phyloP scores from a whole-genome alignment of 2,329 filamentous ascomycete species.

The Ascochyta lentis region DNA sequence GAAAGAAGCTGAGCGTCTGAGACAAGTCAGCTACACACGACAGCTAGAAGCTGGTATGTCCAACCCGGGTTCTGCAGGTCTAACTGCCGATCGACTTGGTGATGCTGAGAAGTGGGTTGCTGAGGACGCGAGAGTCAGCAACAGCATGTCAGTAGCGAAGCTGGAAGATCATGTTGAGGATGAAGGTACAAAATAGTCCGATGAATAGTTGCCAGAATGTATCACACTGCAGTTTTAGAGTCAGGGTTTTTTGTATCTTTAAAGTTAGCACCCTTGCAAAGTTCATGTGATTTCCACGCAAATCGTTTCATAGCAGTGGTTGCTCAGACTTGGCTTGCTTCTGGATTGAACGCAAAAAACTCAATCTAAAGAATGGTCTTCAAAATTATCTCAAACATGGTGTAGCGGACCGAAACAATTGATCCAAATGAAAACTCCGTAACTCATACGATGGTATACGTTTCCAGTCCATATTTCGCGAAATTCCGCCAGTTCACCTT shows the following conservation, averaged over 20 bases:
- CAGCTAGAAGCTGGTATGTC: slow-evolving; percentile 62
- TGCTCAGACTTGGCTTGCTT: no score
- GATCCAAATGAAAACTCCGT: background rate
- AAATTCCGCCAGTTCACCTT: slow-evolving; percentile 1
- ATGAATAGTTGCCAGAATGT: background rate
- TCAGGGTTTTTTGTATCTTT: background rate
- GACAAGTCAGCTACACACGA: slow-evolving; percentile 62
- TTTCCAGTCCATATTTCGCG: background rate
- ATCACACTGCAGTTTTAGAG: background rate
- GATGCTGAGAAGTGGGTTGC: slow-evolving; percentile 35
- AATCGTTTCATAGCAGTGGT: no score
- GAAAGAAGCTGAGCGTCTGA: slow-evolving; percentile 60
- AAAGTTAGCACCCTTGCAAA: no score
- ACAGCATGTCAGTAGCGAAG: background rate
- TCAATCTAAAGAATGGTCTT: background rate
- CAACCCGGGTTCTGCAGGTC: slow-evolving; percentile 48
- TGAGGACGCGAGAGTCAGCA: background rate
- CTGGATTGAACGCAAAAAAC: no score
- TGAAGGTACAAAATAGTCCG: background rate
- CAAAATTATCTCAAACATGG: background rate
- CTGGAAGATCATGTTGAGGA: background rate
- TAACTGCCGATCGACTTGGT: slow-evolving; percentile 37
- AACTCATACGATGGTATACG: background rate
- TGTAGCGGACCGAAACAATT: background rate
- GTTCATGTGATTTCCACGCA: no score